Conservation (phyloP, 2,329 filamentous ascomycete genomes). For the Cladosporium oxysporum region DNA sequence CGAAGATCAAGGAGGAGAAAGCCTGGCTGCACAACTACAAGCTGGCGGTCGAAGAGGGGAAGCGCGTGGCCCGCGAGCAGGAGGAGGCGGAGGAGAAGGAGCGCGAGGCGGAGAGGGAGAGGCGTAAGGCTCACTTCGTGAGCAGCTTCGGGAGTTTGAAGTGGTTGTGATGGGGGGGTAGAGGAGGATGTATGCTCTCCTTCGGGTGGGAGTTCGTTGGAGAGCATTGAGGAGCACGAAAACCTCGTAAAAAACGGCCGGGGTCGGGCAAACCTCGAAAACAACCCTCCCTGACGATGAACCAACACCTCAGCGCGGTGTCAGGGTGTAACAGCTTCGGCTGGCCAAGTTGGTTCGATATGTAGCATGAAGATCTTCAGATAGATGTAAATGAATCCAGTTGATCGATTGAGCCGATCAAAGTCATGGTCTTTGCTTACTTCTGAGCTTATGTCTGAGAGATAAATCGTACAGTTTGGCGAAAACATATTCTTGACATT, state of each 20-base stretch:
- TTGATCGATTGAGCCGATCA: not conserved
- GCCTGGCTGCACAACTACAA: not conserved
- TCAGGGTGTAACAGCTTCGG: constrained; percentile 11
- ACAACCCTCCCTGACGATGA: constrained; percentile 15
- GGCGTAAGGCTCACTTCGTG: not conserved
- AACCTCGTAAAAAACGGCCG: constrained; percentile 3
- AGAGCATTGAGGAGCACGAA: not conserved
- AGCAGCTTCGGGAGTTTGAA: not conserved
- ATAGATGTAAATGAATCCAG: not conserved
- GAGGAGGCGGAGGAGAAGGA: not conserved
- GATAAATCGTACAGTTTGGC: not conserved
- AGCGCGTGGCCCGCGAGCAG: not conserved
- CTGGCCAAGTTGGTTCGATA: constrained; percentile 9
- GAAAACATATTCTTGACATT: not conserved
- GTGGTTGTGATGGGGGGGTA: not conserved
- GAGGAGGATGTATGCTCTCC: no score
- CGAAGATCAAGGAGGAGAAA: not conserved
- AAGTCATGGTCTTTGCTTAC: not conserved
- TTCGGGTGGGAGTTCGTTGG: not conserved
- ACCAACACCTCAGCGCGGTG: constrained; percentile 17
- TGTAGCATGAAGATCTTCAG: not conserved
- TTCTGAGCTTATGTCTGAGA: not conserved
- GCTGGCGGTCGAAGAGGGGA: no score
- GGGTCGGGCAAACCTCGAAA: constrained; percentile 1
- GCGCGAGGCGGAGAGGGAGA: not conserved